phyloP scores from a whole-genome alignment of 1,284 basidiomycete species.

The Lignosus rhinocerotis region DNA sequence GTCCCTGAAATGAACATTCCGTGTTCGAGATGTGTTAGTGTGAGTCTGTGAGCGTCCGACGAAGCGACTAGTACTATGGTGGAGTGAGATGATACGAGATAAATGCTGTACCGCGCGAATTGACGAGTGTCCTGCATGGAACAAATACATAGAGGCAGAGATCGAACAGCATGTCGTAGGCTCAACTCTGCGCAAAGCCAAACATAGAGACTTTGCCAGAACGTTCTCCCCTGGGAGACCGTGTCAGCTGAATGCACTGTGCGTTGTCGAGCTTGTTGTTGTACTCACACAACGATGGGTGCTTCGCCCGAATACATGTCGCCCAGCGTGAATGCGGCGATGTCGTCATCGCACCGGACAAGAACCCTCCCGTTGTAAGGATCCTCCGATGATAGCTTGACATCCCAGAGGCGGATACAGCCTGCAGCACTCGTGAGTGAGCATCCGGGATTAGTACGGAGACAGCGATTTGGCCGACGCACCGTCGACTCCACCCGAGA shows the following conservation, averaged over 20 bases:
- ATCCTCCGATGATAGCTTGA: constrained; percentile 40
- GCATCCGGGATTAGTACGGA: background rate
- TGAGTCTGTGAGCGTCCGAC: background rate
- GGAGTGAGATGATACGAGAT: background rate
- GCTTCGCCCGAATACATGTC: constrained; percentile 52
- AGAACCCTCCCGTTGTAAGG: constrained; percentile 48
- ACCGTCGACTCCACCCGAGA: constrained; percentile 70
- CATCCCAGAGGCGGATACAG: constrained; percentile 68
- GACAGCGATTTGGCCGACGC: constrained; percentile 19
- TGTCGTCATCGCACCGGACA: constrained; percentile 53
- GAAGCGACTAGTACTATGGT: background rate
- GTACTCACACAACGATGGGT: constrained; percentile 60
- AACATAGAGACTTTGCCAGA: constrained; percentile 26
- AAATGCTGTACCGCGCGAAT: background rate
- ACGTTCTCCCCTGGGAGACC: constrained; percentile 20
- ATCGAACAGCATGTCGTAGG: background rate
- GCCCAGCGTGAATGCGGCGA: constrained; percentile 61
- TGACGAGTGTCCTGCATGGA: background rate
- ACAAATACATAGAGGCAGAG: background rate
- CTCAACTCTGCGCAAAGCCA: background rate
- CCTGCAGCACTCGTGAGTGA: constrained; percentile 40
- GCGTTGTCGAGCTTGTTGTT: background rate
- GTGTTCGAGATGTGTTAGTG: background rate
- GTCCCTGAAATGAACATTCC: background rate
- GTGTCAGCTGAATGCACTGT: background rate